These are phyloP conservation scores for Neofusicoccum sp. DNA, from an alignment of 2,329 filamentous ascomycete species.

Conservation along the genomic window DNA sequence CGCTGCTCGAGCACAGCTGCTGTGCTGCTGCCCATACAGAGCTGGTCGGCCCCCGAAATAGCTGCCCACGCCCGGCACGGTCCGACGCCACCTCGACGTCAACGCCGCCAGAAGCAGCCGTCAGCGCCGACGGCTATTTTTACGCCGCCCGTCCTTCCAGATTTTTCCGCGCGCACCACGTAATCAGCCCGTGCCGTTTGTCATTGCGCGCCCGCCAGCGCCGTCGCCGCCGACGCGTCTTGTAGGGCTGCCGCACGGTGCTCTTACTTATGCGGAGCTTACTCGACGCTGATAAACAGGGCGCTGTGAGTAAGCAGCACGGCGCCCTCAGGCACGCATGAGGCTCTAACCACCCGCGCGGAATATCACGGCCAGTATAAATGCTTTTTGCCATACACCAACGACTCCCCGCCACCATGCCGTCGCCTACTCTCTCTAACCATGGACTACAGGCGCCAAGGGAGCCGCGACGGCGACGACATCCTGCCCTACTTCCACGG, in stretches of 20 bases:
- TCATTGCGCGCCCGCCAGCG: neutral
- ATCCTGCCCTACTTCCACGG: conserved; percentile 3
- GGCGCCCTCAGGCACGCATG: conserved; percentile 4
- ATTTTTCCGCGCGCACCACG: conserved; percentile 72
- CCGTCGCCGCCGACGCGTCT: conserved; percentile 66
- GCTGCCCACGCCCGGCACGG: conserved; percentile 6
- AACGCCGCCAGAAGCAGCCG: neutral
- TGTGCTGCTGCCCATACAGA: no score
- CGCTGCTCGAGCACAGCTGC: no score
- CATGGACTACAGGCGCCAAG: neutral
- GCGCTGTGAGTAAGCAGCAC: conserved; percentile 12
- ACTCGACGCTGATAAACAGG: conserved; percentile 14
- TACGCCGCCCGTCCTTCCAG: conserved; percentile 64
- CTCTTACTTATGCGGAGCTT: conserved; percentile 36
- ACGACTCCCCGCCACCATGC: neutral
- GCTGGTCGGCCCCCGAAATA: neutral
- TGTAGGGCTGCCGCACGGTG: conserved; percentile 64
- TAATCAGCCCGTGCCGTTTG: conserved; percentile 5
- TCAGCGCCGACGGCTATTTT: conserved; percentile 13
- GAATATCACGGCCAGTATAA: neutral
- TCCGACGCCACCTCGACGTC: conserved; percentile 16
- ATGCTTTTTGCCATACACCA: neutral
- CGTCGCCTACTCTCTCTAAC: neutral
- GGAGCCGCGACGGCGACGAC: neutral
- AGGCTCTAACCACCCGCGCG: neutral